These are phyloP conservation scores for Arctostaphylos glauca DNA, from an alignment of 148 eudicot genomes.

Conservation along the genomic window DNA sequence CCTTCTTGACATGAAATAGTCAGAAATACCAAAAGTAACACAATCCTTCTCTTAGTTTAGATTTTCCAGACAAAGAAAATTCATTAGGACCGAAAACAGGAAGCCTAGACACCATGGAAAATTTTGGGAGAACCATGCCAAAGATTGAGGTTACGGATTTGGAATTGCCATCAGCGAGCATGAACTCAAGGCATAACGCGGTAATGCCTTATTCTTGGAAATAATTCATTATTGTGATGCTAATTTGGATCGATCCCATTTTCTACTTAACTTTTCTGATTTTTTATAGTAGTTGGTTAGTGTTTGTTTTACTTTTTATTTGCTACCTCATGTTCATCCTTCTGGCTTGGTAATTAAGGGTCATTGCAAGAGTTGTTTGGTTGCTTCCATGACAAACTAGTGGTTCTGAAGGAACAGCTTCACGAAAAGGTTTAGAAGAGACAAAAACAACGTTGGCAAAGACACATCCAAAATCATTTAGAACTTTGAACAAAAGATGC, in stretches of 20 bases:
- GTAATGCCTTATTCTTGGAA: slow-evolving; percentile 34
- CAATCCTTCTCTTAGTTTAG: background rate
- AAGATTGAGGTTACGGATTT: slow-evolving; percentile 39
- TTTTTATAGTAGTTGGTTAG: background rate
- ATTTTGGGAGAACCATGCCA: slow-evolving; percentile 32
- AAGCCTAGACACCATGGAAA: slow-evolving; percentile 26
- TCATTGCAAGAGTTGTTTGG: background rate
- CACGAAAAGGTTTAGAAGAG: background rate
- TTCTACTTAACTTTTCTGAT: background rate
- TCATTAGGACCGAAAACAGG: slow-evolving; percentile 28
- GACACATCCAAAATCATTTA: background rate
- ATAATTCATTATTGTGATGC: background rate
- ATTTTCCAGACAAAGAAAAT: slow-evolving; percentile 32
- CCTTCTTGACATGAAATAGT: background rate
- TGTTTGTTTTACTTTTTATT: background rate
- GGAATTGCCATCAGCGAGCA: slow-evolving; percentile 33
- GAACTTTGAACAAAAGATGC: background rate
- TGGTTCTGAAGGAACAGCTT: background rate
- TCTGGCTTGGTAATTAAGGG: background rate
- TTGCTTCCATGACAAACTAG: background rate
- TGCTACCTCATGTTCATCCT: background rate
- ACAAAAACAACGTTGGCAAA: slow-evolving; percentile 1
- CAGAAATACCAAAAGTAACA: background rate
- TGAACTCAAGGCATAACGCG: slow-evolving; percentile 34
- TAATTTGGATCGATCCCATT: background rate